These are phyloP conservation scores for Solanum clarkiae DNA, from an alignment of 257 asterid genomes.

Conservation along the genomic window DNA sequence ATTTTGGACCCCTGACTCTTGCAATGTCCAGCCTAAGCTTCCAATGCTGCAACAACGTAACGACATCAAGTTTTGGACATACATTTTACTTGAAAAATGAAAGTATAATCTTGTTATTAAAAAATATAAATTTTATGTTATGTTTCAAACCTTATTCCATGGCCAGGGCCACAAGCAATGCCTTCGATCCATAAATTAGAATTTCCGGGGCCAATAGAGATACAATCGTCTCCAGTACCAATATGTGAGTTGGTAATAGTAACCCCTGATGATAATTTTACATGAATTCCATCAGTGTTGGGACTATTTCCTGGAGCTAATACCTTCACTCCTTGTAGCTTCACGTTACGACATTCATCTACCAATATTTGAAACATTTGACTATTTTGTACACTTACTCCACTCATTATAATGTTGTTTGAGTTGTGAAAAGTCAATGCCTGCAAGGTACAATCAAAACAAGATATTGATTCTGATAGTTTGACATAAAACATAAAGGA, in stretches of 20 bases:
- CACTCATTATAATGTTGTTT: background rate
- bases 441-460: background rate
- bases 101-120: background rate
- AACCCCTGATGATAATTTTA: slow-evolving; percentile 5
- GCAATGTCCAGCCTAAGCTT: slow-evolving; percentile 1
- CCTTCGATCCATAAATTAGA: slow-evolving; percentile 7
- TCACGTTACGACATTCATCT: slow-evolving; percentile 1
- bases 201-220: background rate
- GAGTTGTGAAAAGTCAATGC: slow-evolving; percentile 9
- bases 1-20: slow-evolving; percentile 10
- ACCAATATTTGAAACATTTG: slow-evolving; percentile 13
- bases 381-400: slow-evolving; percentile 13
- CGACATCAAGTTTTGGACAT: background rate
- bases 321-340: background rate
- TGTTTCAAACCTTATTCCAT: slow-evolving; percentile 15
- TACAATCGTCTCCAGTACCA: slow-evolving; percentile 9
- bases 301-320: slow-evolving; percentile 13
- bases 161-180: slow-evolving; percentile 20
- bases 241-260: slow-evolving; percentile 6
- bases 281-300: slow-evolving; percentile 23
- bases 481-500: background rate
- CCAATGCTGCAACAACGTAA: slow-evolving; percentile 3
- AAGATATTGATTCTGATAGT: background rate
- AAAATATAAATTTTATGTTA: background rate
- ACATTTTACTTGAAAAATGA: background rate